Conservation (phyloP, 2,329 filamentous ascomycete genomes). For the Diaporthe eres region DNA sequence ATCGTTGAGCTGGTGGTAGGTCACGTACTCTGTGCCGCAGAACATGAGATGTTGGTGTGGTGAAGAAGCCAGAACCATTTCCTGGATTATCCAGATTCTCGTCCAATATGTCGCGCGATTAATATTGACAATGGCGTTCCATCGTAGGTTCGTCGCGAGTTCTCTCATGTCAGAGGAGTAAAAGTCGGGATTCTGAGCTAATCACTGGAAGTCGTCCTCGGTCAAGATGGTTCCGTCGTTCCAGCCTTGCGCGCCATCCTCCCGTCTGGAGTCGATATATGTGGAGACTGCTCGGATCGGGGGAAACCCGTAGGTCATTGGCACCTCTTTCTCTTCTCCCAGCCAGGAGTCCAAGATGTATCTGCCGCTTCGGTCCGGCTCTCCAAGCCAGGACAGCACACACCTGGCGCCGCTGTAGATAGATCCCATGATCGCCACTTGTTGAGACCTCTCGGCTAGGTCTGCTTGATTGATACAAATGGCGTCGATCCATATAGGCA, state of each 20-base stretch:
- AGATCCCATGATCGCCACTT: slow-evolving; percentile 17
- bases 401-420: slow-evolving; percentile 9
- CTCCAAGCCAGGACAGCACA: slow-evolving; percentile 26
- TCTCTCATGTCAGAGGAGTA: not conserved
- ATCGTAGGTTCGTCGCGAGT: not conserved
- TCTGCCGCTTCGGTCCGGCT: not conserved
- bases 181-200: not conserved
- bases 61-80: not conserved
- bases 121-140: not conserved
- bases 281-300: not conserved
- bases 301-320: not conserved
- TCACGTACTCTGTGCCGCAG: not conserved
- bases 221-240: not conserved
- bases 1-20: not conserved
- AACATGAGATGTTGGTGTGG: not conserved
- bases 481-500: slow-evolving; percentile 20
- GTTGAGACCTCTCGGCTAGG: not conserved
- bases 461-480: slow-evolving; percentile 29
- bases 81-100: not conserved
- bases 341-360: not conserved
- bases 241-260: not conserved
- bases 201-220: not conserved
- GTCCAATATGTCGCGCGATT: not conserved
- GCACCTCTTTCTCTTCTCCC: not conserved
- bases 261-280: not conserved